Percentiles rank a stretch among this genome's conserved stretches.
phyloP scores from a whole-genome alignment of 345 rosid genomes.

The Brassica rapa region DNA sequence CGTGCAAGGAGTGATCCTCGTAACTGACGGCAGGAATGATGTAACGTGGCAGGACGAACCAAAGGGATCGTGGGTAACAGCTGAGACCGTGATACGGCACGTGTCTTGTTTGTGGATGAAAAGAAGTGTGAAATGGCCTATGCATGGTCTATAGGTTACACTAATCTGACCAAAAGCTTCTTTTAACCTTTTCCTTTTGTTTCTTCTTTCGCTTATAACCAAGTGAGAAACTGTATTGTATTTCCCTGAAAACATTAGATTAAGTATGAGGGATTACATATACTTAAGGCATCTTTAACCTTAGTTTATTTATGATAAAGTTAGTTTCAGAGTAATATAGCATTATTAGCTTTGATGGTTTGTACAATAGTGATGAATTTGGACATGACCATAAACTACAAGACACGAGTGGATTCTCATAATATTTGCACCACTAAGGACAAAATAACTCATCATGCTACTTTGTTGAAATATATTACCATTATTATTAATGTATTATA shows the following conservation, averaged over 20 bases:
- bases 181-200: conserved; percentile 35
- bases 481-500: background rate
- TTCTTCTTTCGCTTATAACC: conserved; percentile 21
- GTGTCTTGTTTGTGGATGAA: conserved; percentile 44
- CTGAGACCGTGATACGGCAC: conserved; percentile 38
- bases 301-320: background rate
- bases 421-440: background rate
- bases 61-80: conserved; percentile 40
- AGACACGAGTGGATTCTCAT: conserved; percentile 15
- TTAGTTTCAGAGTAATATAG: background rate
- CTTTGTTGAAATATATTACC: background rate
- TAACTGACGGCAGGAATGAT: conserved; percentile 31
- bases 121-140: conserved; percentile 52
- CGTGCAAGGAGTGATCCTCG: conserved; percentile 23
- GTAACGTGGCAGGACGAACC: conserved; percentile 26
- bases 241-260: background rate
- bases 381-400: background rate
- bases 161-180: conserved; percentile 39
- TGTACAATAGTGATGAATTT: background rate
- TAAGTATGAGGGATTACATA: background rate
- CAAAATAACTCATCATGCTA: conserved; percentile 21
- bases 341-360: background rate
- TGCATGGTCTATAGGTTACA: conserved; percentile 66
- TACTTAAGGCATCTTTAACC: background rate
- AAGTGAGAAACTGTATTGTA: background rate